Evolutionary conservation across 2,329 filamentous ascomycete species (phyloP), one percentile per base, ranked within the genome.

Genomic region (Colletotrichum spaethianum): DNA sequence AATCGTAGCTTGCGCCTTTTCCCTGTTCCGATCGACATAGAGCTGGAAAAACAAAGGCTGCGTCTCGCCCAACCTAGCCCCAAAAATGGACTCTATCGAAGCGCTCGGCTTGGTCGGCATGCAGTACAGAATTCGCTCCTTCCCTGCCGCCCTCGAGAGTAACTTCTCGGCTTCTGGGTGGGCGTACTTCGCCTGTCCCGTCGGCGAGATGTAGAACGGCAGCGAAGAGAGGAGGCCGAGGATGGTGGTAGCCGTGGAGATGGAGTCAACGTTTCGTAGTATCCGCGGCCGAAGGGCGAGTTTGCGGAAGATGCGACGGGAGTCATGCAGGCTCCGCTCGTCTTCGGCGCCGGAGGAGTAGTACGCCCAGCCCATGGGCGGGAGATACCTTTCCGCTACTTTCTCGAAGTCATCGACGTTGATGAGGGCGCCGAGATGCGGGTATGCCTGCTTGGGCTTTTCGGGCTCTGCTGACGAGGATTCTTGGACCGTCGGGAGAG

Each of bases 291-390:
- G 91, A 6, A 97, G 87, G 31, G 69, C 59, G 76, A 97, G 95
- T 71, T 89, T 88, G 44, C 88, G 88, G 81, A 94, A 97, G 33
- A 93, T 92, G 33, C 85, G 82, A 77, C 91, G 93, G 84, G 97
- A 97, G 81, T 92, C 88, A 23, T 81, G 80, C 80, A 97, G 96
- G 74, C 92, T 92, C 75, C 89, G 80, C 46, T 94, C 86, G 80
- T 97, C 94, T 80, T 97, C 94, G 66, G 88, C 86, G 1, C 93
- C 93, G 0, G 94, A 96, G 82, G 89, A 95, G 84, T 97, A 97
- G 83, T 97, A 97, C 59, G 93, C 71, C 71, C 71, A 73, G 46
- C 67, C 63, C 6, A 59, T 65, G 9, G 42, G 38, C 23, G 77
- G 67, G 3, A 82, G 74, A 42, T 79, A 74, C 16, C 70, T 70